Base-by-base conservation (phyloP, 345 rosid species). In the Noccaea bulbosa region DNA sequence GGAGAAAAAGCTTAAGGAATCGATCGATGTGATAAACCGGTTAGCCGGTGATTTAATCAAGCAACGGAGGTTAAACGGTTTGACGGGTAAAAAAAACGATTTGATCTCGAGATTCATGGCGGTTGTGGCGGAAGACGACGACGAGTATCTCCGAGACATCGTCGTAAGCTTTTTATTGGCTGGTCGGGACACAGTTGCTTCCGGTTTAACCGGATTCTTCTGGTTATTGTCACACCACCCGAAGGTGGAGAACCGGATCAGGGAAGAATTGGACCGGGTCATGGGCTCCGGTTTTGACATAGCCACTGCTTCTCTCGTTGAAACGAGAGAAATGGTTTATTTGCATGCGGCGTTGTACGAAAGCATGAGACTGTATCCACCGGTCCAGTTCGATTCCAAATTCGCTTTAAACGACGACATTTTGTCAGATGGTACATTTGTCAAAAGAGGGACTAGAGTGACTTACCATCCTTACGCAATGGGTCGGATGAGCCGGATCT, bases 381-480 rank as follows among this genome's bases (percentile, higher is more conserved):
- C 97, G 1, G 86, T 91, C 35, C 97, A 88, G 58, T 87, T 87
- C 38, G 95, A 88, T 37, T 88, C 95, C 5, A 88, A 91, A 73
- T 88, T 87, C 47, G 80, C 89, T 0, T 45, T 65, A 48, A 81
- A 81, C 47, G 87, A 88, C 12, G 97, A 91, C 70, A 50, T 85
- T 16, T 44, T 91, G 41, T 70, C 91, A 2, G 97, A 91, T 14
- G 86, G 82, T 10, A 86, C 84, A 4, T 64, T 61, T 14, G 86
- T 91, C 22, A 82, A 58, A 48, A 77, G 62, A 27, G 95, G 97
- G 34, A 86, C 91, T 1, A 79, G 88, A 49, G 97, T 88, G 11
- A 88, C 92, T 1, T 91, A 91, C 65, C 94, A 88, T 55, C 82
- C 92, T 0, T 91, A 88, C 30, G 95, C 94, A 0, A 88, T 91